These are phyloP conservation scores for Isatis tinctoria DNA, from an alignment of 345 rosid genomes.

Conservation along the genomic window DNA sequence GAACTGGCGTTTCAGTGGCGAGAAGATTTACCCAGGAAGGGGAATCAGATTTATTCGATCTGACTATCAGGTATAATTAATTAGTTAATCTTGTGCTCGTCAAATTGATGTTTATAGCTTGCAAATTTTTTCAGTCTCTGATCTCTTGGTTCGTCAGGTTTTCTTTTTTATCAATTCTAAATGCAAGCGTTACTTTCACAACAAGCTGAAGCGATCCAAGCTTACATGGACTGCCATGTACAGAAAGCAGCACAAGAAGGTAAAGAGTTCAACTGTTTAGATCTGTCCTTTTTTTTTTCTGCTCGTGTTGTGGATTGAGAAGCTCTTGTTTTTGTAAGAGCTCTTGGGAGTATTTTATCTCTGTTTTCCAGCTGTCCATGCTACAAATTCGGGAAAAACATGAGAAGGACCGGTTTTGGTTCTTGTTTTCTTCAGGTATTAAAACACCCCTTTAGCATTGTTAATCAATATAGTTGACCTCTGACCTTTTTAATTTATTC, in stretches of 20 bases:
- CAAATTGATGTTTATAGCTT: not conserved
- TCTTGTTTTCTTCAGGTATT: conserved; percentile 82
- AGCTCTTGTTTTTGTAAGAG: not conserved
- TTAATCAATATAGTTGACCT: not conserved
- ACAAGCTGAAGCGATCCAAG: conserved; percentile 86
- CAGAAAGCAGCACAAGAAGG: conserved; percentile 85
- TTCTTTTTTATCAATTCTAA: conserved; percentile 87
- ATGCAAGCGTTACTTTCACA: conserved; percentile 93
- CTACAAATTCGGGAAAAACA: conserved; percentile 86
- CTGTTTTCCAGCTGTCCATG: conserved; percentile 80
- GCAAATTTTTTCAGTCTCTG: not conserved
- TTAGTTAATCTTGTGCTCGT: too few species aligned
- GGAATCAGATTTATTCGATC: too few species aligned
- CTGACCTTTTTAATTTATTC: not conserved
- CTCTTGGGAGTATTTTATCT: too few species aligned
- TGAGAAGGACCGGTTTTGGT: conserved; percentile 82
- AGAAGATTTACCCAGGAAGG: too few species aligned
- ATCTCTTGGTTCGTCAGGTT: conserved; percentile 42
- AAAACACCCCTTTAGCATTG: not conserved
- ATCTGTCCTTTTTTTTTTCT: not conserved
- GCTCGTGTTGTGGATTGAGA: not conserved
- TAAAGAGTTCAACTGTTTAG: not conserved
- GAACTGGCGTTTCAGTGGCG: too few species aligned
- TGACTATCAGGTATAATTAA: too few species aligned
- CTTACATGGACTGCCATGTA: conserved; percentile 82